Conservation (phyloP, 2,329 filamentous ascomycete genomes). For the Aspergillus sp. region DNA sequence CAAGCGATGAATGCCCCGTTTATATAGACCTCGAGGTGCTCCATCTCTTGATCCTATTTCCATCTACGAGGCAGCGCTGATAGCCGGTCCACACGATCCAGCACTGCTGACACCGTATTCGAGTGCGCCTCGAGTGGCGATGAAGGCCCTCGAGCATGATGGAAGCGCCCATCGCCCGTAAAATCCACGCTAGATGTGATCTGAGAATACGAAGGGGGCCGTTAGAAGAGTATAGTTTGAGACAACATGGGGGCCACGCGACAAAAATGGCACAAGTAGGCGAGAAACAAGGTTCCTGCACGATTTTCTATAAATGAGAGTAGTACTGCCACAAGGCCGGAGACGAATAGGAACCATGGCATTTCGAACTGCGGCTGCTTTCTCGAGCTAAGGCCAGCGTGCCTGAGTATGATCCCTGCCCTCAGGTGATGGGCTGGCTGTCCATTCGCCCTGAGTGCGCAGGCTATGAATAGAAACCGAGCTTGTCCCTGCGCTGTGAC, state of each 20-base stretch:
- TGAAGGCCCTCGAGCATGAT: background rate
- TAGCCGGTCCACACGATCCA: background rate
- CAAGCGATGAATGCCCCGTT: background rate
- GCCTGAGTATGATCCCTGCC: background rate
- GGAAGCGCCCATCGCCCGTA: background rate
- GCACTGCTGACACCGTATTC: background rate
- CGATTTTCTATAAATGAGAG: background rate
- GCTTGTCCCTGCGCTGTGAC: background rate
- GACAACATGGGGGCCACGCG: background rate
- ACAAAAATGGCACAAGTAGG: background rate
- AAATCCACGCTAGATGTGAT: background rate
- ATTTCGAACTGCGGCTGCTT: background rate
- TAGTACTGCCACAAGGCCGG: background rate
- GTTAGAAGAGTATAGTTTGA: background rate
- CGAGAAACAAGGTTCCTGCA: background rate
- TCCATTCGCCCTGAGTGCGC: background rate
- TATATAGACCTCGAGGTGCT: background rate
- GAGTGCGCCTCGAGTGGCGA: background rate
- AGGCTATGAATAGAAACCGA: conserved; percentile 3
- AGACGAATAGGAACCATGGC: background rate
- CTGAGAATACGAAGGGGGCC: background rate
- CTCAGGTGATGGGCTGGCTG: background rate
- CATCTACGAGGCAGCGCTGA: background rate
- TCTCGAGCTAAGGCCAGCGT: background rate
- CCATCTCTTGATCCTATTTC: background rate